phyloP scores from a whole-genome alignment of 176 grass and related monocot species.

The Avena sativa region DNA sequence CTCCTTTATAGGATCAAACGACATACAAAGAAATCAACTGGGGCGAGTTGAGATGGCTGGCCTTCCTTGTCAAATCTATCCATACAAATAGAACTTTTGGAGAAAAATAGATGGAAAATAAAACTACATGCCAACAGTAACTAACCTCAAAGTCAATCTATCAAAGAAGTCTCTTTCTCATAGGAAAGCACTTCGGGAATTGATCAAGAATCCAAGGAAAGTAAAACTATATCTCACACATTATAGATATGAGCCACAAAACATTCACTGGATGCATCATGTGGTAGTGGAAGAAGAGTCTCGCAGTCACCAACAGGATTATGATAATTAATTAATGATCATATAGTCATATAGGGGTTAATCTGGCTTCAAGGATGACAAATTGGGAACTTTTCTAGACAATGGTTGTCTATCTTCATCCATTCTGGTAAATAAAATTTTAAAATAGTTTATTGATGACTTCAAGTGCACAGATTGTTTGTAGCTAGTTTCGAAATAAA shows the following conservation, averaged over 20 bases:
- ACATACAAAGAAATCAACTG: constrained; percentile 91
- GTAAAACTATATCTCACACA: constrained; percentile 96
- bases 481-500: too few relatives aligned
- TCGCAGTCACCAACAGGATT: constrained; percentile 78
- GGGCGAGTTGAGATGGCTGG: constrained; percentile 79
- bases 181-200: constrained; percentile 89
- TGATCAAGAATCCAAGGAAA: constrained; percentile 96
- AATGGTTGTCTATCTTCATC: constrained; percentile 27
- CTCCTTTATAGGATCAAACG: constrained; percentile 88
- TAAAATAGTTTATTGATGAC: not conserved
- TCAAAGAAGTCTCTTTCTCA: constrained; percentile 91
- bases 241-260: constrained; percentile 91
- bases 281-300: constrained; percentile 98
- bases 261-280: constrained; percentile 78
- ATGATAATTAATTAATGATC: constrained; percentile 53
- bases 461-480: too few relatives aligned
- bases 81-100: not conserved
- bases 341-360: constrained; percentile 61
- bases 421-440: not conserved
- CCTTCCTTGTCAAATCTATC: constrained; percentile 88
- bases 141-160: constrained; percentile 71
- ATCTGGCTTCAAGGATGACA: constrained; percentile 65
- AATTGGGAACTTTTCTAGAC: constrained; percentile 39
- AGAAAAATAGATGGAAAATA: not conserved
- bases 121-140: not conserved